Percentiles rank a stretch among this genome's conserved stretches.
Evolutionary conservation across 2,329 filamentous ascomycete genomes (phyloP).

Genomic region (Fusarium beomiforme): DNA sequence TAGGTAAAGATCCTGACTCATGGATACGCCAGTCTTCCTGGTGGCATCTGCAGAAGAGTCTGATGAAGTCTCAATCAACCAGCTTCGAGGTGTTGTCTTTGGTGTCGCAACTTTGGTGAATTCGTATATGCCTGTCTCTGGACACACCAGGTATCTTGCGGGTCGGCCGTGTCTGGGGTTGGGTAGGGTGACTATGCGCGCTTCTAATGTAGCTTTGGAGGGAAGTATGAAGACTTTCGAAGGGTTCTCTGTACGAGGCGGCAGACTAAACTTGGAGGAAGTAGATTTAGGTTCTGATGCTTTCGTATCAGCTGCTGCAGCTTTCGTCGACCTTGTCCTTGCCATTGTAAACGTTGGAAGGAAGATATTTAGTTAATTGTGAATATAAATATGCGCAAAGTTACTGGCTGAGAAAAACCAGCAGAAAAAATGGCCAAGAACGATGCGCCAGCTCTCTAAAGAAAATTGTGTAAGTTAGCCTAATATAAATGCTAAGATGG

Average conservation of each 20-base stretch:
- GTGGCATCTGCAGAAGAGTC: slow-evolving; percentile 19
- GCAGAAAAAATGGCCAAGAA: background rate
- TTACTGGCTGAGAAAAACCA: background rate
- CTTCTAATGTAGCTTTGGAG: slow-evolving; percentile 60
- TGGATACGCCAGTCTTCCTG: slow-evolving; percentile 57
- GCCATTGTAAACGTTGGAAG: slow-evolving; percentile 52
- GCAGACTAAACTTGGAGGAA: slow-evolving; percentile 54
- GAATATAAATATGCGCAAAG: background rate
- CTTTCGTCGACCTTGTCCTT: slow-evolving; percentile 58
- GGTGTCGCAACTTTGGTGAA: slow-evolving; percentile 68
- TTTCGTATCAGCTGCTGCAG: slow-evolving; percentile 39
- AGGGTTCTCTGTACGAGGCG: slow-evolving; percentile 53
- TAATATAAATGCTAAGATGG: background rate
- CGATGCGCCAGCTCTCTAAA: background rate
- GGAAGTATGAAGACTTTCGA: slow-evolving; percentile 71
- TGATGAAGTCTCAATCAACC: slow-evolving; percentile 62
- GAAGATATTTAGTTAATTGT: background rate
- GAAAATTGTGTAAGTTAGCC: background rate
- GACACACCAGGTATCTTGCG: slow-evolving; percentile 70
- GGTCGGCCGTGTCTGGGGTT: slow-evolving; percentile 66
- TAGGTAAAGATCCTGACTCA: slow-evolving; percentile 79
- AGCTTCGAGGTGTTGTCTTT: slow-evolving; percentile 66
- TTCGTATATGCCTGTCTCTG: slow-evolving; percentile 70
- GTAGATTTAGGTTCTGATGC: slow-evolving; percentile 44
- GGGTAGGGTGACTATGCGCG: slow-evolving; percentile 68